These are phyloP conservation scores for Starmera amethionina DNA, from an alignment of 805 yeast genomes.

Conservation along the genomic window DNA sequence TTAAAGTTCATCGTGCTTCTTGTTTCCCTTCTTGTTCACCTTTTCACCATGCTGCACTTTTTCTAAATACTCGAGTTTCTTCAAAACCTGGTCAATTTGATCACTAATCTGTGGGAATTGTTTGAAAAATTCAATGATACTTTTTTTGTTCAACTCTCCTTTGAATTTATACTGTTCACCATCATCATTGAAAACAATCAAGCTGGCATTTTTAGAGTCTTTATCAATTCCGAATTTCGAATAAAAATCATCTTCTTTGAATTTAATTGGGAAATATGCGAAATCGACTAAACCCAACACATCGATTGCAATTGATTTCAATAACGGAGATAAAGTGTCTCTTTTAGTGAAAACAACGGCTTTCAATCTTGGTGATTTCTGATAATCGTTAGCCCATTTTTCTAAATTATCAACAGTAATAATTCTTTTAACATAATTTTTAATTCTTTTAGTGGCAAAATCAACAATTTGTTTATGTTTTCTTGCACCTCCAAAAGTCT, in stretches of 20 bases:
- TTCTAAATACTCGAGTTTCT: constrained; percentile 9
- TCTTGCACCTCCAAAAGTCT: constrained; percentile 54
- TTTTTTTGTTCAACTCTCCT: constrained; percentile 23
- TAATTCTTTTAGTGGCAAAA: constrained; percentile 46
- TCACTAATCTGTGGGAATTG: constrained; percentile 23
- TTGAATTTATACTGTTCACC: constrained; percentile 13
- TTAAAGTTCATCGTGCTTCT: background rate
- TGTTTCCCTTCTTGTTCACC: constrained; percentile 10
- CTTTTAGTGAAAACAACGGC: constrained; percentile 46
- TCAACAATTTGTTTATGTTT: constrained; percentile 42
- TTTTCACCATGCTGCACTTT: constrained; percentile 16
- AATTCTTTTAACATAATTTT: constrained; percentile 53
- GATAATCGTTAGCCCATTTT: constrained; percentile 13
- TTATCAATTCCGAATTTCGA: constrained; percentile 9
- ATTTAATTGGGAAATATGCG: constrained; percentile 28
- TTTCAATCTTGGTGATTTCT: constrained; percentile 21
- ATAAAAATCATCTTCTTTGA: constrained; percentile 13
- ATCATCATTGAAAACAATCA: constrained; percentile 10
- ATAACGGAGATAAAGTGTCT: constrained; percentile 39
- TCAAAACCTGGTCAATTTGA: constrained; percentile 14
- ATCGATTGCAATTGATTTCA: constrained; percentile 63
- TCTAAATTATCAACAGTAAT: constrained; percentile 24
- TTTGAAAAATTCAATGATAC: constrained; percentile 22
- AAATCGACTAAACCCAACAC: constrained; percentile 42
- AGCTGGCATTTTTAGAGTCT: constrained; percentile 6